Evolutionary conservation across 257 asterid species (phyloP), one percentile per base, ranked within the genome.

Genomic region (Solanum pennellii): DNA sequence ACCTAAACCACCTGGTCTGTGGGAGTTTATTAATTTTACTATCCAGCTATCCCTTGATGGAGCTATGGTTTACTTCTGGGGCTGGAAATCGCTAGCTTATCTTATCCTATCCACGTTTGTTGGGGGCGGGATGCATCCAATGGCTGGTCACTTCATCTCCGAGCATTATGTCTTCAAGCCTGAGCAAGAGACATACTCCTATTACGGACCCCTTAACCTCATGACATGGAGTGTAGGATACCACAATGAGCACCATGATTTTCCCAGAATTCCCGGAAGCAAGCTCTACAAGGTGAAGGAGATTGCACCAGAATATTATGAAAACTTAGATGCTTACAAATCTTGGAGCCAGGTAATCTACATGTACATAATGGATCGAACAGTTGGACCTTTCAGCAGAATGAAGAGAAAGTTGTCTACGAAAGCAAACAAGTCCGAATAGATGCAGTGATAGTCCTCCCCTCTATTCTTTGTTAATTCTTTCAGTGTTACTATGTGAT

Each of bases 211-310:
- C 52, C 84, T 97, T 88, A 97, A 97, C 90, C 87, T 94, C 69
- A 92, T 95, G 98, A 90, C 98, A 3, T 95, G 99, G 98, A 93
- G 92, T 27, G 98, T 95, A 1, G 99, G 99, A 2, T 97, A 94
- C 93, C 98, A 97, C 86, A 97, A 97, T 45, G 99, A 97, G 93
- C 99, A 97, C 92, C 99, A 97, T 37, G 99, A 97, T 87, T 95
- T 97, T 86, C 99, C 98, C 12, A 94, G 99, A 84, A 97, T 97
- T 41, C 93, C 99, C 0, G 98, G 98, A 86, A 90, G 88, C 93
- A 97, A 92, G 93, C 99, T 97, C 29, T 91, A 93, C 87, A 94
- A 93, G 95, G 98, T 97, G 92, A 94, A 88, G 94, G 98, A 97
- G 94, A 95, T 97, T 86, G 99, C 99, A 29, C 98, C 98, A 0